Base-by-base conservation (phyloP, 805 yeast species). In the Cyberlindnera maclurae region DNA sequence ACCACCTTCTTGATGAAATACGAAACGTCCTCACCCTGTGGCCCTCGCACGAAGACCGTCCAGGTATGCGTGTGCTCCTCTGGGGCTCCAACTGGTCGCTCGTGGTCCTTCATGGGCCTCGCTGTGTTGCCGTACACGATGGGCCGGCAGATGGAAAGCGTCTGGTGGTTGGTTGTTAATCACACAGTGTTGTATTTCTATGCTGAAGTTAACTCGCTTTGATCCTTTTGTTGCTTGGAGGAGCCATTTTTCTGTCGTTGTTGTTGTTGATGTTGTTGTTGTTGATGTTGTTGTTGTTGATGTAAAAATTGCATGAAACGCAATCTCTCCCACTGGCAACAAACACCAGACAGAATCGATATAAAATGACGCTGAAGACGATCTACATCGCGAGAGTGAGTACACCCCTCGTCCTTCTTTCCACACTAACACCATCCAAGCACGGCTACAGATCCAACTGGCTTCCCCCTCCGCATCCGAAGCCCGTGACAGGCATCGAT, bases 381-480 rank as follows among this genome's bases (percentile, higher is more conserved):
- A 77, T 83, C 6, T 82, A 78, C 50, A 75, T 82, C 30, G 84
- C 82, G 15, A 76, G 93, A 59, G 62, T 50, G 32, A 29, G 55
- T 40, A 9, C 17, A n/a, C 2, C 15, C 4, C 26, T 12, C 5
- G 15, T 22, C 3, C 15, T 12, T 5, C 12, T 3, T 5, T 4
- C 15, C 5, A 6, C 16, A 38, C 39, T 36, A 35, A 41, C 30
- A n/a, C 24, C 9, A 3, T 8, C n/a, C 24, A 34, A 65, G 68
- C 97, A 90, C 60, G 98, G 97, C 0, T 86, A 75, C 62, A 68
- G 97, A 42, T 78, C 95, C 36, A 88, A 89, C 55, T 87, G 96
- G 96, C 67, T 75, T 18, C 66, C 72, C 7, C 62, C 63, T 12
- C 95, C 95, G 17, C 83, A 81, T 47, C 82, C 84, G 0, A 76